Evolutionary conservation across 352 stramenopile genomes (phyloP), one percentile per base, ranked within the genome.

Genomic region (Hyaloperonospora brassicae): DNA sequence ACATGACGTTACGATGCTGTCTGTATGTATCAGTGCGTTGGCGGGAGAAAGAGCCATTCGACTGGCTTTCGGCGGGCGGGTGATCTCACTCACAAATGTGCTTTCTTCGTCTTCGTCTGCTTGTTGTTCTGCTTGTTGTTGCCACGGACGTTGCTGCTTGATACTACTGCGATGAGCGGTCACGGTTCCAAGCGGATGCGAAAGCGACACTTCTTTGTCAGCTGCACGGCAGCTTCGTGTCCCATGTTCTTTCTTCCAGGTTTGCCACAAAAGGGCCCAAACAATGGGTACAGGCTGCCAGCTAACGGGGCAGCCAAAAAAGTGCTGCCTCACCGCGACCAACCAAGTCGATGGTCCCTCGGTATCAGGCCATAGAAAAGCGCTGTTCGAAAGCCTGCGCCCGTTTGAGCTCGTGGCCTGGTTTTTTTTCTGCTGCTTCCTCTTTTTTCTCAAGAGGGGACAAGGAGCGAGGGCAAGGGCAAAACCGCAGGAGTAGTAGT

Each of bases 371-470:
- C 11, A 42, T 21, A 14, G 13, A 42, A 42, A 42, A 44, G 39
- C 39, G 22, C 39, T 14, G 39, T 44, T 44, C n/a, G 12, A 8
- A 23, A 34, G 27, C 8, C 38, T 55, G 47, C 46, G 50, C 24
- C 35, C 8, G 35, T n/a, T n/a, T 17, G 35, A 56, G 45, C 49
- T 30, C 40, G 42, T 49, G 27, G 47, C 50, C 50, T 56, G 44
- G 27, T 25, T 17, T 17, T 17, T 17, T 17, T 17, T 17, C 17
- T 45, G 24, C 21, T 56, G 38, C 50, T 23, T 21, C 27, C 49
- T 55, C 34, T 34, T 36, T 51, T 30, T 21, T 57, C 59, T 55
- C 50, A 48, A 44, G 25, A 62, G 48, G 59, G 48, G 59, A 59
- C 48, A 54, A 49, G 8, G 8, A 42, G 39, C 39, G 9, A 14